Base-by-base conservation (phyloP, 768 basidiomycete genomes). In the Amanita thiersii region DNA sequence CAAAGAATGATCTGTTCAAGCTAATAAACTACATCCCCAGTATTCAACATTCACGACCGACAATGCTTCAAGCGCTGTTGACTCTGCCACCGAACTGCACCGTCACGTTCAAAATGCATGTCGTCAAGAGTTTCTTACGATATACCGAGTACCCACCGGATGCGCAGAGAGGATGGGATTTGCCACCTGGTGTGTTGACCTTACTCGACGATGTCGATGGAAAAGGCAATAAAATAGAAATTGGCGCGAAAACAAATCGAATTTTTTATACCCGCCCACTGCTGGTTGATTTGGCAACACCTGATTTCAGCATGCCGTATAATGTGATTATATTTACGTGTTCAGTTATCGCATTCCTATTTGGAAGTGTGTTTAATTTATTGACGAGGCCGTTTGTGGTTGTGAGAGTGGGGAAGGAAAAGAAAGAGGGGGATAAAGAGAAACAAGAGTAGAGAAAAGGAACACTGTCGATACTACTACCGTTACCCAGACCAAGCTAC, bases 301-400 rank as follows among this genome's bases (percentile, higher is more conserved):
- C 94, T 0, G 96, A 98, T 59, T 98, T 98, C 58, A 92, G 88
- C 60, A 98, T 98, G 96, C 96, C 96, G 1, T 98, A 98, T 66
- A 99, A 98, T 64, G 94, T 98, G 35, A 97, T 98, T 61, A 97
- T 97, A 54, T 85, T 98, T 69, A 91, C 77, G 45, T 89, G 85
- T 56, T 91, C 90, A 7, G 66, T 97, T 30, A 74, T 96, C 39
- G 91, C 93, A 34, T 77, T 96, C 49, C 79, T 93, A 41, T 98
- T 99, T 61, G 96, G 94, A 44, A 87, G 79, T 52, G 62, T 94
- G 34, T 91, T 97, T 63, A 97, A 97, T 54, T 57, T 81, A 37
- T 62, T 97, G 60, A 87, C 87, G 34, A 64, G 94, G 48, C 73
- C 74, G 52, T 90, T 91, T 69, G 75, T 82, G n/a, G 64, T 85